Base-by-base conservation (phyloP, 371 early-diverging fungal genomes). In the Mortierella polycephala region DNA sequence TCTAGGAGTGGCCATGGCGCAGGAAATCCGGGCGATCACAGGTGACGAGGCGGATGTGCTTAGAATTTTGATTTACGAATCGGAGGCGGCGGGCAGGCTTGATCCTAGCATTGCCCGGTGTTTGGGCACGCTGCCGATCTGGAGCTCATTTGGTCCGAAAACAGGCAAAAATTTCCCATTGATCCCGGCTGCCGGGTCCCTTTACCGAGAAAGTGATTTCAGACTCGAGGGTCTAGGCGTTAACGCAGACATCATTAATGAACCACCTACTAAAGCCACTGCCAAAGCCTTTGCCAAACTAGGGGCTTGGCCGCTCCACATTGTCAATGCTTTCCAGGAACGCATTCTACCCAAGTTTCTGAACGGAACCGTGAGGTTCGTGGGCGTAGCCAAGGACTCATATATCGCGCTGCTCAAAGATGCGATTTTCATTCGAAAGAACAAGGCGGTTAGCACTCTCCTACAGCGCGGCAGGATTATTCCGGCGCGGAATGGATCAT, bases 111-210 rank as follows among this genome's bases (percentile, higher is more conserved):
- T 51, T 10, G 18, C 18, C 20, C 51, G 18, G 2, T 9, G 20
- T 7, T 51, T 68, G 5, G 69, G 69, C 8, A 14, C 5, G 13
- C 57, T 74, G 5, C 40, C n/a, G 14, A 74, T 74, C 30, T 74
- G 74, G 74, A 46, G 5, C 0, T 45, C 69, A 0, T 53, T 23
- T 1, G 37, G 37, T 12, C 10, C 45, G 3, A 12, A 11, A 47
- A 12, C 13, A 44, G 40, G n/a, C 5, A 21, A 21, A n/a, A 37
- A 41, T 16, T 7, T 8, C 7, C 16, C 39, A 21, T 45, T 60
- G 21, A 64, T 68, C n/a, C n/a, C 20, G 7, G 74, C 74, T 1
- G 40, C 12, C 1, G 64, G 69, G 13, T 64, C 68, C 0, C 53
- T n/a, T n/a, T 64, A 57, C 6, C 18, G 59, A 7, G 52, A 52